Evolutionary conservation across 2,329 filamentous ascomycete genomes (phyloP), one percentile per base, ranked within the genome.

Genomic region (Eutypa lata): DNA sequence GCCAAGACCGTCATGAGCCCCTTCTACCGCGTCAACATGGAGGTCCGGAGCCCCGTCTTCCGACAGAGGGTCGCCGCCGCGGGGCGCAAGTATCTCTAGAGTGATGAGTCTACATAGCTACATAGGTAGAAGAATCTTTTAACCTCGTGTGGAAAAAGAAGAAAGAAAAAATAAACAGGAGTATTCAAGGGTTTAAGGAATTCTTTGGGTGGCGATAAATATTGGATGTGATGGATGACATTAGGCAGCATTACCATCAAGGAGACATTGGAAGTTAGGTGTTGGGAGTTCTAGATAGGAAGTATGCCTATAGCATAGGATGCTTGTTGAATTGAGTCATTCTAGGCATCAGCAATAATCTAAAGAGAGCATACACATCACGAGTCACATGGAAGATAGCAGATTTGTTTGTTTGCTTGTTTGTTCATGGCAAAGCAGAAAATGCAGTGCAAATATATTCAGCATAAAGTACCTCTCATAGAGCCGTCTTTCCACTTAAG

Each of bases 1-100:
- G 84, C 96, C 59, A 99, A 99, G 80, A 90, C 92, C 13, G 86
- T 92, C 53, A 97, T 99, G 94, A 97, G 86, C 68, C 94, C 94
- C 0, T 99, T 99, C 71, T 97, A 97, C 76, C 80, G 82, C 50
- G 84, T 88, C 51, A 93, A 96, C 59, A 89, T 89, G 79, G 87
- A 90, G 62, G 86, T 99, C 49, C 85, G 81, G 67, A 97, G 92
- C 71, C 89, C 91, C 0, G 82, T 97, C 1, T 99, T 99, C 70
- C 81, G 90, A 60, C 77, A 83, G 52, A 83, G 89, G 65, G 91
- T 99, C 19, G 86, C 84, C 1, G 90, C 90, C 2, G 93, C 93
- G 1, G 94, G 91, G 61, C 91, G 90, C 74, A 99, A 97, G 73
- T 97, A 94, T 74, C 71, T 97, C 53, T 96, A 72, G 79, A 31